Percentiles rank a stretch among this genome's conserved stretches.
These are phyloP conservation scores for Meripilus lineatus DNA, from an alignment of 1,284 basidiomycete species.

Conservation along the genomic window DNA sequence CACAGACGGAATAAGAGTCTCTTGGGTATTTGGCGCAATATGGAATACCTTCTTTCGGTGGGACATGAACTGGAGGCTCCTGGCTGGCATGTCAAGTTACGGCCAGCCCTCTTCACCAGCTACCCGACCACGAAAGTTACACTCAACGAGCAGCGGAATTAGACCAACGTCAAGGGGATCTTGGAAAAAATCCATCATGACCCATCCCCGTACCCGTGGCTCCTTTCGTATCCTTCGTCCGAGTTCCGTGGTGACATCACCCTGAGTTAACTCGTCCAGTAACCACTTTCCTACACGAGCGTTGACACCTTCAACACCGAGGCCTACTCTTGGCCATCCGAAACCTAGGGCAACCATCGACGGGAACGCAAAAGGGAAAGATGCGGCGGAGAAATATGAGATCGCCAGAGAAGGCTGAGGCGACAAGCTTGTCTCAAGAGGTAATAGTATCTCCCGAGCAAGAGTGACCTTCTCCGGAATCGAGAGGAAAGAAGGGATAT, in stretches of 20 bases:
- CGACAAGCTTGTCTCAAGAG: conserved; percentile 30
- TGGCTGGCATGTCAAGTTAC: too few relatives aligned
- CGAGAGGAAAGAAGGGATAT: conserved; percentile 66
- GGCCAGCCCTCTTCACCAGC: conserved; percentile 44
- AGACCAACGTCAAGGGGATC: conserved; percentile 47
- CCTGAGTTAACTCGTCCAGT: conserved; percentile 40
- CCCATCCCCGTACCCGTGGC: conserved; percentile 62
- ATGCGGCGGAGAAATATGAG: conserved; percentile 75
- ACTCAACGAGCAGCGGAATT: conserved; percentile 68
- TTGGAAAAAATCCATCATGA: conserved; percentile 64
- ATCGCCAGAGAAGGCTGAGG: conserved; percentile 54
- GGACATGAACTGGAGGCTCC: too few relatives aligned
- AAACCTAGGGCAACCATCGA: conserved; percentile 73
- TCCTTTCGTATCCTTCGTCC: conserved; percentile 17
- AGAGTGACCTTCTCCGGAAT: conserved; percentile 75
- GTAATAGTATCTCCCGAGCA: conserved; percentile 48
- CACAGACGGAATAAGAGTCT: too few relatives aligned
- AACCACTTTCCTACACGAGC: conserved; percentile 67
- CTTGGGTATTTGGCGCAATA: too few relatives aligned
- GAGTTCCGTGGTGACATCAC: conserved; percentile 1
- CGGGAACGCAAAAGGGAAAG: conserved; percentile 76
- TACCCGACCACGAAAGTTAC: conserved; percentile 57
- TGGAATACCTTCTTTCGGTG: too few relatives aligned
- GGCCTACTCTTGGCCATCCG: conserved; percentile 66
- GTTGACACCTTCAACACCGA: conserved; percentile 84